These are phyloP conservation scores for Aureococcus anophagefferens DNA, from an alignment of 108 stramenopile species.

Conservation along the genomic window DNA sequence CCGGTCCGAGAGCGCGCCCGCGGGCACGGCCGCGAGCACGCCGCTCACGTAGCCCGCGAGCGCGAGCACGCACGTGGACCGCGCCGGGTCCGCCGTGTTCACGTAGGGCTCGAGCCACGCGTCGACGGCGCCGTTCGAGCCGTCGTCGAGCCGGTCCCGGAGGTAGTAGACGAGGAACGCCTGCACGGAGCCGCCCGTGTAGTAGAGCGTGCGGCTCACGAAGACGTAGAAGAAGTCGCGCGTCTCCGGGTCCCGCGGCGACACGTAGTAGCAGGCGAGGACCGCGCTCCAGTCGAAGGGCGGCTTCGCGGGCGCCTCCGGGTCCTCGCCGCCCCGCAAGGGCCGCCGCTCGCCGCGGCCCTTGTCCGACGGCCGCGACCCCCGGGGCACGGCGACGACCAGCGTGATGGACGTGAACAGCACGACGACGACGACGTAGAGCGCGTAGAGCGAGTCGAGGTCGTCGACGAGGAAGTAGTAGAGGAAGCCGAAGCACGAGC, in stretches of 20 bases:
- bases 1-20: slow-evolving; percentile 8
- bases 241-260: neutral
- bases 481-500: too few species aligned
- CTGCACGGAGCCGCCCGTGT: slow-evolving; percentile 10
- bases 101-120: too few species aligned
- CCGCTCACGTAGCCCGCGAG: neutral
- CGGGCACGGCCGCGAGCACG: slow-evolving; percentile 6
- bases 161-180: slow-evolving; percentile 11
- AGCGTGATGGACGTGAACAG: slow-evolving; percentile 1
- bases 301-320: too few species aligned
- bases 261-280: too few species aligned
- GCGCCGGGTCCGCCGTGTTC: neutral
- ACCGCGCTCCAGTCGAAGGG: too few species aligned
- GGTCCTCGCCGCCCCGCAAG: too few species aligned
- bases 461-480: too few species aligned
- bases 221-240: slow-evolving; percentile 6
- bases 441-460: too few species aligned
- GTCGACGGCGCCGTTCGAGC: neutral
- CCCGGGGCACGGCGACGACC: neutral
- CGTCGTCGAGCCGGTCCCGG: slow-evolving; percentile 5
- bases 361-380: too few species aligned
- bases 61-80: neutral
- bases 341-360: too few species aligned
- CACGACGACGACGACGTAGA: neutral
- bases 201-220: slow-evolving; percentile 4